Evolutionary conservation across 192 early-diverging fungal species (phyloP).

Genomic region (Gigaspora rosea): DNA sequence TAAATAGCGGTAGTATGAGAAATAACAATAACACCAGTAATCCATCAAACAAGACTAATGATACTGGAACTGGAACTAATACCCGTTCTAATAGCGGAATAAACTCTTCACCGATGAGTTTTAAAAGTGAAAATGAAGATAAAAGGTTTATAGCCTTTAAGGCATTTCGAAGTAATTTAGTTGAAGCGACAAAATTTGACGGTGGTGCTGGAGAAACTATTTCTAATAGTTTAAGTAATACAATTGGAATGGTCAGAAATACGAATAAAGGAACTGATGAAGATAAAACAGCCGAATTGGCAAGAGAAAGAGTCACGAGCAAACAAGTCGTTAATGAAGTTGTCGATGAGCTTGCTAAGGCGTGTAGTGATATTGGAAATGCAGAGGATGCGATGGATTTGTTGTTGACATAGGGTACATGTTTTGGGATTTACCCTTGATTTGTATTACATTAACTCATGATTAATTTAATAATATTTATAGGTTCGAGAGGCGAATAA

Average conservation of each 20-base stretch:
- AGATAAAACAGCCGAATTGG: not conserved
- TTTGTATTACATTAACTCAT: not conserved
- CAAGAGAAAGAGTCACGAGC: conserved; percentile 25
- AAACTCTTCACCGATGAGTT: too few species aligned
- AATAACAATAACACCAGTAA: conserved; percentile 37
- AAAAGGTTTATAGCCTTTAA: conserved; percentile 41
- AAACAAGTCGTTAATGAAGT: conserved; percentile 41
- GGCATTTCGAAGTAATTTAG: conserved; percentile 43
- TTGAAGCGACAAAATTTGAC: conserved; percentile 37
- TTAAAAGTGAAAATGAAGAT: conserved; percentile 18
- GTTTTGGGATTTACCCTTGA: not conserved
- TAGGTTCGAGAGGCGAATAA: conserved; percentile 46
- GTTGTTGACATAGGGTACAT: conserved; percentile 42
- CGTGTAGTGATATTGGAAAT: conserved; percentile 30
- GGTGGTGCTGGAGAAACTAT: not conserved
- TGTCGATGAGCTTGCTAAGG: conserved; percentile 37
- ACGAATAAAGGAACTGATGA: not conserved
- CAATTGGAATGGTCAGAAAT: not conserved
- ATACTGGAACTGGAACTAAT: too few species aligned
- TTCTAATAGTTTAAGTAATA: not conserved
- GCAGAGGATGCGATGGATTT: conserved; percentile 34
- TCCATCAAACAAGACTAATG: too few species aligned
- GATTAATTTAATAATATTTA: not conserved
- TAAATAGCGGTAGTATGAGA: conserved; percentile 54
- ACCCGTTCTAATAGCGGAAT: too few species aligned